A percentile compares a stretch with the other conserved stretches of the same genome.
These are phyloP conservation scores for Wickerhamiella azymoides DNA, from an alignment of 805 yeast genomes.

Conservation along the genomic window DNA sequence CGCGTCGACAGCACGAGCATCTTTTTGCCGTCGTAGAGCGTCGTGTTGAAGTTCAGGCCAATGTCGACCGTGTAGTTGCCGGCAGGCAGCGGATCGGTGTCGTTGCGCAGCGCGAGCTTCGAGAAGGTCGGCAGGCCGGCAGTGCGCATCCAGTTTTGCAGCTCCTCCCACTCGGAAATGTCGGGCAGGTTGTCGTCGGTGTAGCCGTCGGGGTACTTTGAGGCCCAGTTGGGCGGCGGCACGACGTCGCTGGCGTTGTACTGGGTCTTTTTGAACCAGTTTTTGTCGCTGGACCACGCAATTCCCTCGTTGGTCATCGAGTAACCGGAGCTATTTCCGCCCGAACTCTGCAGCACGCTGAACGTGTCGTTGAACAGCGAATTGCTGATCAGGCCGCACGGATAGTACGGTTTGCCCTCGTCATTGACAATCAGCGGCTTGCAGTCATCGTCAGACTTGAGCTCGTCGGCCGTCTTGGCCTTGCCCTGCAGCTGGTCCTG, in stretches of 20 bases:
- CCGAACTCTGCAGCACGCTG: constrained; percentile 27
- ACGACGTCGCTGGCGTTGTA: constrained; percentile 59
- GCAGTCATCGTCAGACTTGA: constrained; percentile 41
- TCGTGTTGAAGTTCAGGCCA: constrained; percentile 68
- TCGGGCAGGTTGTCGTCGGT: constrained; percentile 70
- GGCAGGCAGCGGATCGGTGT: constrained; percentile 35
- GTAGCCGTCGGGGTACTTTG: constrained; percentile 73
- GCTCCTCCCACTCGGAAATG: constrained; percentile 59
- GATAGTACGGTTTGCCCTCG: constrained; percentile 58
- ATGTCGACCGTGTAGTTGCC: constrained; percentile 64
- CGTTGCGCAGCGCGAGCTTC: constrained; percentile 69
- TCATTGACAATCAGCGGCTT: constrained; percentile 39
- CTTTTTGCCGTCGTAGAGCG: constrained; percentile 79
- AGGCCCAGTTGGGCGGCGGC: constrained; percentile 90
- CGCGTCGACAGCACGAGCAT: constrained; percentile 69
- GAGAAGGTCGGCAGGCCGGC: constrained; percentile 85
- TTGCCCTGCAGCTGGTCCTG: constrained; percentile 67
- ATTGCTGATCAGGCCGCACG: constrained; percentile 92
- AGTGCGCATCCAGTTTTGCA: constrained; percentile 97
- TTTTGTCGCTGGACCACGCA: constrained; percentile 72
- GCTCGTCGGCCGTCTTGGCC: constrained; percentile 39
- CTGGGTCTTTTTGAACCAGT: constrained; percentile 55
- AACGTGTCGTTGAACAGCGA: constrained; percentile 84
- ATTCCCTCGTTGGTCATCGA: constrained; percentile 44
- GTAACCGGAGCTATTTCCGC: constrained; percentile 25